These are phyloP conservation scores for Populus hybrid DNA, from an alignment of 441 rosid genomes.

Conservation along the genomic window DNA sequence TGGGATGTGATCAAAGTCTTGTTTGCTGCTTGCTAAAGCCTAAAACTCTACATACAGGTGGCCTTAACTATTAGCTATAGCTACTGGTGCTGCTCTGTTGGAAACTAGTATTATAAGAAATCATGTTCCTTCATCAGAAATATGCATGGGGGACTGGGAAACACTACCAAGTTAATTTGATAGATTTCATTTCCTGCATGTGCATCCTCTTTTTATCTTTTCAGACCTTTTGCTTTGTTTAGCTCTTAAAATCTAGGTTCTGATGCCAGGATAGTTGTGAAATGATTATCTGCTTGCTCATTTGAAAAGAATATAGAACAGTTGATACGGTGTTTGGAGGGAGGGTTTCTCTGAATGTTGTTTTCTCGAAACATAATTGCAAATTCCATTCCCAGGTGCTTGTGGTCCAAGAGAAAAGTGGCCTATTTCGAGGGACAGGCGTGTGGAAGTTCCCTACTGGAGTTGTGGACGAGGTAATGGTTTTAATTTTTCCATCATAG, in stretches of 20 bases:
- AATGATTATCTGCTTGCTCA: not conserved
- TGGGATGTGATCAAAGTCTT: not conserved
- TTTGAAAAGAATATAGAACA: not conserved
- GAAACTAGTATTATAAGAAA: not conserved
- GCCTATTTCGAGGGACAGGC: constrained; percentile 54
- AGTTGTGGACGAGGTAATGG: constrained; percentile 62
- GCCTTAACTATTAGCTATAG: not conserved
- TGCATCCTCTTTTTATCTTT: not conserved
- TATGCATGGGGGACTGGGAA: not conserved
- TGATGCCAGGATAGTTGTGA: not conserved
- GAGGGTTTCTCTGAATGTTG: not conserved
- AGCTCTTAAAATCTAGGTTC: not conserved
- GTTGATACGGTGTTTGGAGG: not conserved
- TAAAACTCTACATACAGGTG: not conserved
- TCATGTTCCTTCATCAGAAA: not conserved
- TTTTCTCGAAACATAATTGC: constrained; percentile 12
- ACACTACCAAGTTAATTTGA: not conserved
- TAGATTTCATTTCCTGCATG: not conserved
- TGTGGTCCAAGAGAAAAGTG: constrained; percentile 78
- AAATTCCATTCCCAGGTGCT: constrained; percentile 43
- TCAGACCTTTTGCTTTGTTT: not conserved
- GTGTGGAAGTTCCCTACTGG: constrained; percentile 92
- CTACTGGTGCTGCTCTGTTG: not conserved
- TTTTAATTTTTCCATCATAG: not conserved
- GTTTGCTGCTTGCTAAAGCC: not conserved